Conservation (phyloP, 805 yeast genomes). For the Candida golubevii region DNA sequence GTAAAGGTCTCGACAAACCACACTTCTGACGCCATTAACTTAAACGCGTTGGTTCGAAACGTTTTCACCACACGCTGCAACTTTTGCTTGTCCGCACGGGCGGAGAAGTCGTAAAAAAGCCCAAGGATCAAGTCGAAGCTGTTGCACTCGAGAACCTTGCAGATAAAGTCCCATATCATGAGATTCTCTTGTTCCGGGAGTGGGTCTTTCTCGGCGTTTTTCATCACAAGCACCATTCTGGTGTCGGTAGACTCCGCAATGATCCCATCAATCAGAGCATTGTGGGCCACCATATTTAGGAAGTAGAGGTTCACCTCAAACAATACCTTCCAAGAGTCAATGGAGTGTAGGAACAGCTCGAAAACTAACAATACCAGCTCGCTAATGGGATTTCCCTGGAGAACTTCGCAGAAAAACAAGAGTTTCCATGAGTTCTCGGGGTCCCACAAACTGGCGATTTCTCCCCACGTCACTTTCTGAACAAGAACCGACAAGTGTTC, state of each 20-base stretch:
- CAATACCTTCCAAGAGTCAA: constrained; percentile 10
- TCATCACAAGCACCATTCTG: constrained; percentile 8
- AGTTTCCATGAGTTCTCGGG: constrained; percentile 11
- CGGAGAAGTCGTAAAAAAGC: constrained; percentile 8
- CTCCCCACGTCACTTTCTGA: constrained; percentile 7
- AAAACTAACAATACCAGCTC: constrained; percentile 8
- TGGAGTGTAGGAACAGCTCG: constrained; percentile 9
- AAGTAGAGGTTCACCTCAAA: constrained; percentile 9
- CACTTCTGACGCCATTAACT: constrained; percentile 4
- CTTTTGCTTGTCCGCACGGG: background rate
- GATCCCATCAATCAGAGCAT: constrained; percentile 7
- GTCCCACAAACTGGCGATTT: constrained; percentile 1
- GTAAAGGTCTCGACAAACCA: constrained; percentile 9
- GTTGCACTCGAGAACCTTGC: constrained; percentile 7
- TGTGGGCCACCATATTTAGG: constrained; percentile 8
- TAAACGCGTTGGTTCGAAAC: constrained; percentile 6
- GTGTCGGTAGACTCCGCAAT: constrained; percentile 9
- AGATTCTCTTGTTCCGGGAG: constrained; percentile 8
- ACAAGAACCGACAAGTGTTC: constrained; percentile 1
- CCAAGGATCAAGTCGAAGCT: constrained; percentile 10
- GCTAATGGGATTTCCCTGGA: constrained; percentile 4
- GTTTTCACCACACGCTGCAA: background rate
- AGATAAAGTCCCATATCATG: constrained; percentile 10
- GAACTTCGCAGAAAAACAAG: constrained; percentile 8
- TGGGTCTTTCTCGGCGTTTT: constrained; percentile 3